Percentiles rank a stretch among this genome's conserved stretches.
These are phyloP conservation scores for Microdochium paspali DNA, from an alignment of 2,329 filamentous ascomycete genomes.

Conservation along the genomic window DNA sequence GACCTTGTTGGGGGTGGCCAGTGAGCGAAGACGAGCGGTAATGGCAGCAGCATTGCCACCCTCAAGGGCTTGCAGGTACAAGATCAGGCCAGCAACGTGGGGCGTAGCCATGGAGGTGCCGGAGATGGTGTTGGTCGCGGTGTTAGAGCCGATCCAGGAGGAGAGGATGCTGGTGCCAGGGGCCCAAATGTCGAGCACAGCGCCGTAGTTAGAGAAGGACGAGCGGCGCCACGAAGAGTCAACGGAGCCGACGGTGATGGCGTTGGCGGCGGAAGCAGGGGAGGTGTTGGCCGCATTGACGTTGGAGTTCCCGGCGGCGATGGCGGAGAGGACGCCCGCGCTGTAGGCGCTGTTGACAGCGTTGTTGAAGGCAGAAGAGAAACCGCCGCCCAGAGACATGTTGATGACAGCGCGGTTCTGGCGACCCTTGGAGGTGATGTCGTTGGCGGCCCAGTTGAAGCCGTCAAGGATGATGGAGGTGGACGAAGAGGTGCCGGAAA, in stretches of 20 bases:
- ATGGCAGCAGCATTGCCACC: slow-evolving; percentile 29
- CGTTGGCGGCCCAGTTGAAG: slow-evolving; percentile 30
- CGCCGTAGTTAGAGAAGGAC: slow-evolving; percentile 40
- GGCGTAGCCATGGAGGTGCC: slow-evolving; percentile 56
- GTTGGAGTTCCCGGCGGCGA: slow-evolving; percentile 44
- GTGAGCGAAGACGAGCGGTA: slow-evolving; percentile 26
- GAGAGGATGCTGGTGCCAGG: slow-evolving; percentile 30
- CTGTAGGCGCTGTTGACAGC: slow-evolving; percentile 35
- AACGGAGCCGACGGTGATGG: slow-evolving; percentile 44
- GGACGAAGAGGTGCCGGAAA: slow-evolving; percentile 19
- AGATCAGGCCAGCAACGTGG: slow-evolving; percentile 50
- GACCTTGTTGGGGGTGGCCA: slow-evolving; percentile 29
- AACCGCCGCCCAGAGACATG: slow-evolving; percentile 43
- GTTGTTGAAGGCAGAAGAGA: slow-evolving; percentile 36
- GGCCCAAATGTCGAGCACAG: slow-evolving; percentile 31
- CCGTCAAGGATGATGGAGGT: slow-evolving; percentile 20
- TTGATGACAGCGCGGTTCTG: slow-evolving; percentile 36
- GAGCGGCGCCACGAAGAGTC: slow-evolving; percentile 26
- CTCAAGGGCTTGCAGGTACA: slow-evolving; percentile 43
- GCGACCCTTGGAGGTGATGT: slow-evolving; percentile 31
- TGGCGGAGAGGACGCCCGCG: slow-evolving; percentile 39
- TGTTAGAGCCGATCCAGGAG: slow-evolving; percentile 28
- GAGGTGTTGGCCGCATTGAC: slow-evolving; percentile 30
- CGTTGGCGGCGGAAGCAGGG: slow-evolving; percentile 35
- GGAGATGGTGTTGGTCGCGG: slow-evolving; percentile 33